A percentile compares a stretch with the other conserved stretches of the same genome.
These are phyloP conservation scores for Plasmopara muralis DNA, from an alignment of 352 stramenopile species.

Conservation along the genomic window DNA sequence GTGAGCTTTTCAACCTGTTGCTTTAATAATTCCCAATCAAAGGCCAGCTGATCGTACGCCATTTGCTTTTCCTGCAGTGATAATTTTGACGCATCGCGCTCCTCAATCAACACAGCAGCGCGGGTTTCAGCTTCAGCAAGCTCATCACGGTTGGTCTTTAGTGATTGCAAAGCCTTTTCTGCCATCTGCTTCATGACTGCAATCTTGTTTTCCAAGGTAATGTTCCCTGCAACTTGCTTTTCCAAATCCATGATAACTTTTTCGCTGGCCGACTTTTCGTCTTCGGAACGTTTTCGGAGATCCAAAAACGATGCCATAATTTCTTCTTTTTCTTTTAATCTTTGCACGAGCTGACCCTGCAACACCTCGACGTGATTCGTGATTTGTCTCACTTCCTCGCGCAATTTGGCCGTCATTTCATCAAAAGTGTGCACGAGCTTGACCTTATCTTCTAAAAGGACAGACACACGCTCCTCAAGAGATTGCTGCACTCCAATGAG, in stretches of 20 bases:
- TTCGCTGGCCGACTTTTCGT: conserved; percentile 20
- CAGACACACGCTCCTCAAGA: conserved; percentile 29
- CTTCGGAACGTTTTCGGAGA: conserved; percentile 10
- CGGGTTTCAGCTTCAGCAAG: conserved; percentile 20
- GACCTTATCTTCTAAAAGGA: conserved; percentile 32
- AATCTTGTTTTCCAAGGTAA: conserved; percentile 25
- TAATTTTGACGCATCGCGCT: conserved; percentile 18
- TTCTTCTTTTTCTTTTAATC: conserved; percentile 17
- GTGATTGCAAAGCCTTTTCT: conserved; percentile 27
- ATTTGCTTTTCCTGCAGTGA: conserved; percentile 16
- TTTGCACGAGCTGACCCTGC: conserved; percentile 18
- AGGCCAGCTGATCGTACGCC: conserved; percentile 9
- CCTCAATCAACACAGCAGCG: conserved; percentile 13
- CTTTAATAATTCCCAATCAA: conserved; percentile 15
- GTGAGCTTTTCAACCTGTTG: conserved; percentile 20
- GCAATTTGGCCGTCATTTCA: conserved; percentile 28
- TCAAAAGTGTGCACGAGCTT: conserved; percentile 32
- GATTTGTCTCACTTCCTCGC: conserved; percentile 21
- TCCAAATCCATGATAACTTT: conserved; percentile 21
- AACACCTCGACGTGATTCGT: conserved; percentile 14
- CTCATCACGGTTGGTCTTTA: conserved; percentile 21
- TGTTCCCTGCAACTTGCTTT: conserved; percentile 19
- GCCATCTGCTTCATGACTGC: conserved; percentile 26
- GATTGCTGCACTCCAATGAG: conserved; percentile 25
- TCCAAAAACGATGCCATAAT: conserved; percentile 6